Percentiles rank a stretch among this genome's conserved stretches.
Evolutionary conservation across 78 protist genomes (phyloP).

Genomic region (Pelomyxa schiedti): DNA sequence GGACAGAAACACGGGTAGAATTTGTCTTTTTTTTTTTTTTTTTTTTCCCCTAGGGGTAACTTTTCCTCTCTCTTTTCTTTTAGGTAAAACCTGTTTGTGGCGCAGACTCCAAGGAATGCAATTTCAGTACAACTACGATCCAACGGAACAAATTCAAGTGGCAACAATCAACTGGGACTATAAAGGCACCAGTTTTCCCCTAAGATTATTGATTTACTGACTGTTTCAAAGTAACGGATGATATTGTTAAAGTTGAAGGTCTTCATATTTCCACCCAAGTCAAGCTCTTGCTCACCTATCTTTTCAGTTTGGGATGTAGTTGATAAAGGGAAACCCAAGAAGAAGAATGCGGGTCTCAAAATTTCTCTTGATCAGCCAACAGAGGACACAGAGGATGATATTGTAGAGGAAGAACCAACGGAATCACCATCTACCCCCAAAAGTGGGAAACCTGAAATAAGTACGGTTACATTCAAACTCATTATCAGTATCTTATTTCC

Average conservation of each 20-base stretch:
- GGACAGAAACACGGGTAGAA: constrained; percentile 10
- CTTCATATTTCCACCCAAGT: too few species aligned
- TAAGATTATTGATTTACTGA: not conserved
- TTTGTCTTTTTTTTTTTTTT: too few species aligned
- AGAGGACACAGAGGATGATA: not conserved
- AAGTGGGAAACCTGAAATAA: not conserved
- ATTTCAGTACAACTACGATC: not conserved
- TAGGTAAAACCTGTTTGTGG: not conserved
- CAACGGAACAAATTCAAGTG: not conserved
- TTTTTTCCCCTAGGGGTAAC: too few species aligned
- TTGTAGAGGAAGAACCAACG: not conserved
- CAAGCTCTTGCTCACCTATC: too few species aligned
- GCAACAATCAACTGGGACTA: not conserved
- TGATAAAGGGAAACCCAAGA: not conserved
- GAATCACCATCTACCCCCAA: not conserved
- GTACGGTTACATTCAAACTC: not conserved
- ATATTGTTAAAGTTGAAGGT: constrained; percentile 2
- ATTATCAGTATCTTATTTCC: not conserved
- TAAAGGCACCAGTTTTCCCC: not conserved
- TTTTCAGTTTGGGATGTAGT: constrained; percentile 10
- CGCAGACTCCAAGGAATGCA: not conserved
- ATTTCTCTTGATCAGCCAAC: not conserved
- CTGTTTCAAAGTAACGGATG: not conserved
- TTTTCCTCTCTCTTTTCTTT: too few species aligned
- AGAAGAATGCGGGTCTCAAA: not conserved